Evolutionary conservation across 129 eudicot species (phyloP), one percentile per base, ranked within the genome.

Genomic region (Pittosporum tobira): DNA sequence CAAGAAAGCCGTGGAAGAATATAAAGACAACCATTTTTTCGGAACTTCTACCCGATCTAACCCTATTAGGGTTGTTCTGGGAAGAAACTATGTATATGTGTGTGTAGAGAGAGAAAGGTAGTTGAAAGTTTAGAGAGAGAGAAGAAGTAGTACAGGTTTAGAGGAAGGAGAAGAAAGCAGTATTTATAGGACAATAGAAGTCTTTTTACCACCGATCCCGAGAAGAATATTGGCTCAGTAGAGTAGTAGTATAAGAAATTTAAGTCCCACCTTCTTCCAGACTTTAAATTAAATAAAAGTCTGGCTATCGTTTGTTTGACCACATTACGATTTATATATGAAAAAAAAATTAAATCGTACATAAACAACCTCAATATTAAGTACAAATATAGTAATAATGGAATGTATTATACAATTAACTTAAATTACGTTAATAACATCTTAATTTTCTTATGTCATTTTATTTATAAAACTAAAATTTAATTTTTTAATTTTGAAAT

Each of bases 1-100:
- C 80, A 79, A 79, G 84, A 79, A 77, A 79, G 84, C 84, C 65
- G 84, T 79, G 84, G 84, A 79, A 79, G n/a, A 62, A 79, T 45
- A 79, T 65, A 63, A 59, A 77, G 59, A 77, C 72, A 42, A 63
- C 43, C 82, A 77, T 77, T 38, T 24, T 20, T 31, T 28, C 22
- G 0, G 40, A 6, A 34, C 12, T 24, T 25, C 2, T 3, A 29
- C 14, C 43, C 25, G 16, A 6, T 31, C n/a, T 30, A 51, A 54
- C 57, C 67, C 71, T 65, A 57, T 19, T 59, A 58, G 76, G 75
- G 75, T 71, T 71, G 44, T 36, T 51, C 10, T 47, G 25, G 2
- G 22, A 29, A n/a, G n/a, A n/a, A n/a, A n/a, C n/a, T n/a, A n/a
- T n/a, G n/a, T n/a, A n/a, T n/a, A n/a, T n/a, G n/a, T n/a, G n/a